Evolutionary conservation across 2,329 filamentous ascomycete genomes (phyloP).

Genomic region (Talaromyces pinophilus): DNA sequence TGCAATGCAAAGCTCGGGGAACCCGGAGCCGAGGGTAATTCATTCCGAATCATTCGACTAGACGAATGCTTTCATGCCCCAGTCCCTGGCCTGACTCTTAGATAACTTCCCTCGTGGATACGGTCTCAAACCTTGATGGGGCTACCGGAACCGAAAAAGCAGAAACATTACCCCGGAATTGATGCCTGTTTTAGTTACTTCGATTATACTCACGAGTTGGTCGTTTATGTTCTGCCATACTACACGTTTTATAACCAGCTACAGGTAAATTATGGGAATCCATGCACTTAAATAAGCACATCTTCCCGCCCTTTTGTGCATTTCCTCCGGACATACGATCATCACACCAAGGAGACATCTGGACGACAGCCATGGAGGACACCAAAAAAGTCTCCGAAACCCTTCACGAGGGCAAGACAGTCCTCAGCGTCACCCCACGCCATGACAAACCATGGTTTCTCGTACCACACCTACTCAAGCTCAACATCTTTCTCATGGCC

Average conservation of each 20-base stretch:
- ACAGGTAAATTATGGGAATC: not conserved
- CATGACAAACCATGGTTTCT: constrained; percentile 15
- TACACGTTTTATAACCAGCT: not conserved
- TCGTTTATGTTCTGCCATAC: not conserved
- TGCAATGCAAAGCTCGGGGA: not conserved
- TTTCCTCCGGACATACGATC: not conserved
- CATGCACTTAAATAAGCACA: not conserved
- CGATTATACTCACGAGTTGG: not conserved
- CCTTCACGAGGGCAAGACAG: not conserved
- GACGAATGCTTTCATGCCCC: not conserved
- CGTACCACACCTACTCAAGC: constrained; percentile 9
- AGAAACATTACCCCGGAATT: not conserved
- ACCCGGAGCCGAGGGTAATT: not conserved
- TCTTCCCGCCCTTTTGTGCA: not conserved
- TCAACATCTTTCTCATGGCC: constrained; percentile 12
- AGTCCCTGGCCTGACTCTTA: not conserved
- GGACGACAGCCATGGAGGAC: not conserved
- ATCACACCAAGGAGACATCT: not conserved
- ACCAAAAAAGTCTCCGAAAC: constrained; percentile 1
- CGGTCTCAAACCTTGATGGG: not conserved
- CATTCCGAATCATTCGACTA: not conserved
- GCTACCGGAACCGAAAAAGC: not conserved
- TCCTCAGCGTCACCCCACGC: not conserved
- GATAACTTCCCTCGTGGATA: not conserved
- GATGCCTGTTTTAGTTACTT: not conserved